Evolutionary conservation across 2,329 filamentous ascomycete genomes (phyloP).

Genomic region (Fusarium temperatum): DNA sequence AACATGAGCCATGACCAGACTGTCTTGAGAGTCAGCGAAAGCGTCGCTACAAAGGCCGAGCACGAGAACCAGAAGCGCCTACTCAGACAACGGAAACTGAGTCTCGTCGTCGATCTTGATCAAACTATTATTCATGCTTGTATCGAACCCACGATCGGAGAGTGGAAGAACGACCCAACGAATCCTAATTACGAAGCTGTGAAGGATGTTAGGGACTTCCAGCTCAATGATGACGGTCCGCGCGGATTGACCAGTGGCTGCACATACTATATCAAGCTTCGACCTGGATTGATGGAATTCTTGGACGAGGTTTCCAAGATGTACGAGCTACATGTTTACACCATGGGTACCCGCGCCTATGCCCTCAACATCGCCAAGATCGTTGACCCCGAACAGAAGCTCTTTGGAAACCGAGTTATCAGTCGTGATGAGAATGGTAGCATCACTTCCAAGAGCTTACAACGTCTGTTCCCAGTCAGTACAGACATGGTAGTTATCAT

Average conservation of each 20-base stretch:
- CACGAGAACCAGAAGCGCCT: conserved; percentile 86
- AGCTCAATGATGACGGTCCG: conserved; percentile 85
- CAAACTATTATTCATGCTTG: conserved; percentile 99
- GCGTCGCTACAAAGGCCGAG: conserved; percentile 83
- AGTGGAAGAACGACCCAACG: conserved; percentile 89
- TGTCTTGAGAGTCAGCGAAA: conserved; percentile 82
- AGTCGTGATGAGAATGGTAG: conserved; percentile 97
- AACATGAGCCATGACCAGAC: conserved; percentile 96
- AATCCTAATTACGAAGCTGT: conserved; percentile 94
- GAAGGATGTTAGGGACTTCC: conserved; percentile 87
- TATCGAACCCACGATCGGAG: conserved; percentile 93
- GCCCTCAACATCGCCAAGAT: conserved; percentile 91
- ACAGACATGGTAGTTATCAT: conserved; percentile 99
- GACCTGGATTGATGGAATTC: conserved; percentile 85
- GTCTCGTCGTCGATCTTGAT: conserved; percentile 94
- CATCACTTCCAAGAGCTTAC: conserved; percentile 87
- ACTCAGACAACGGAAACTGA: conserved; percentile 82
- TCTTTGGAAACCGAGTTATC: conserved; percentile 94
- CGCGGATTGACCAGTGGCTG: conserved; percentile 75
- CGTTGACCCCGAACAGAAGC: conserved; percentile 86
- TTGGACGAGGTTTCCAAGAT: conserved; percentile 78
- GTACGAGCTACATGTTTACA: conserved; percentile 98
- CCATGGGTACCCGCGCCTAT: conserved; percentile 98
- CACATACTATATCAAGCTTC: conserved; percentile 98
- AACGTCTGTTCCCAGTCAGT: conserved; percentile 92